Base-by-base conservation (phyloP, 495 filamentous ascomycete species). In the Aspergillus nidulans region DNA sequence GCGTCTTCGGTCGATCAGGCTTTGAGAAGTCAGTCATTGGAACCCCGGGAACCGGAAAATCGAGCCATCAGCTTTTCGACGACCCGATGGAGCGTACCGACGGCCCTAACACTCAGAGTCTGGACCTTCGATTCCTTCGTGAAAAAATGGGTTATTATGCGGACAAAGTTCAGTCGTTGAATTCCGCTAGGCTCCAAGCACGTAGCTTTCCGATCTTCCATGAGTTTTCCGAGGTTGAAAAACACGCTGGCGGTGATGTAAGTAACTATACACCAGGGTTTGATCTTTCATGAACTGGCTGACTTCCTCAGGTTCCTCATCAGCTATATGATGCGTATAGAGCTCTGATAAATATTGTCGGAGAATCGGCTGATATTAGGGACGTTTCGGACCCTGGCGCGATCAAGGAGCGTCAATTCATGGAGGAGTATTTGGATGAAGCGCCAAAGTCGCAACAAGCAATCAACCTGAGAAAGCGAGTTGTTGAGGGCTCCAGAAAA, bases 11-110 rank as follows among this genome's bases (percentile, higher is more conserved):
- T 6, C 77, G 83, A 18, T 89, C 89, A 21, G 80, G 70, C 39
- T 63, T 90, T 61, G 83, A 89, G 53, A 87, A 84, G 58, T 95
- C 91, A 13, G 87, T 96, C 24, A 89, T 97, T 66, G 92, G 92
- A 18, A 81, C 83, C 36, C 86, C 89, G 15, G 82, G 77, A 34
- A 75, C 76, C 55, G 80, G 88, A 68, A 76, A 62, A 49, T 65
- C 67, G 47, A 77, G 66, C 58, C 75, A 54, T 54, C 78, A 81
- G 47, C 63, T 81, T 62, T 92, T 92, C 63, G 79, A 84, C 8
- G 88, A 92, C 62, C 76, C 85, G 0, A 77, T 80, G 28, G 81
- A 88, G 42, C 77, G 79, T 24, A 75, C 56, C 36, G 69, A 71
- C 12, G 65, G 67, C 12, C 61, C 63, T n/a, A 60, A 68, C 20